Evolutionary conservation across 2,329 filamentous ascomycete genomes (phyloP), one percentile per base, ranked within the genome.

Genomic region (Cytospora piceicola): DNA sequence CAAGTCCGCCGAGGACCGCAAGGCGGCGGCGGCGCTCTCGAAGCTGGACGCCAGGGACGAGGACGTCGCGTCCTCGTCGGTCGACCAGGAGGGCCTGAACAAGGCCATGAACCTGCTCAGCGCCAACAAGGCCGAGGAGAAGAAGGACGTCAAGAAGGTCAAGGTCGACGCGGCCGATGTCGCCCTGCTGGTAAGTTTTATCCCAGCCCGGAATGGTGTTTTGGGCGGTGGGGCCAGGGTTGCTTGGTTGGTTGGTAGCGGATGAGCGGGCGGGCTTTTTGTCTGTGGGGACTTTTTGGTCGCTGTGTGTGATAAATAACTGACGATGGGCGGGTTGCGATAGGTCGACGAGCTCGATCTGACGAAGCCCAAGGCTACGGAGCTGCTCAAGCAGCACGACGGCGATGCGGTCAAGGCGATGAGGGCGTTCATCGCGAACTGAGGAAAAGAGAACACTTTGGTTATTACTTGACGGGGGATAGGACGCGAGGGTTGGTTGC

Each of bases 91-190:
- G 67, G 91, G 90, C 69, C 83, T 91, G 60, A 87, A 82, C 72
- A 88, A 91, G 74, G 91, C 90, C 30, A 90, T 93, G 83, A 86
- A 88, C 80, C 83, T 83, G 54, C 79, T 93, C 42, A 78, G 77
- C 49, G 76, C 77, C 53, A 61, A 42, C 32, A 74, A 70, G 58
- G 53, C 72, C n/a, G 76, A 75, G 20, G 80, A 80, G 69, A 79
- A 80, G 69, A 82, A 80, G 72, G 77, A 79, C 62, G 71, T 75
- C 12, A 88, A 85, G 78, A 85, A 84, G 73, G 84, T 93, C 73
- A 94, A 94, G 80, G 86, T 94, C 55, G 90, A 93, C 68, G 78
- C 85, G 7, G 87, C 84, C 3, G 90, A 94, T 75, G 89, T 94
- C 6, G 77, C 83, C 5, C 77, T 94, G 58, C 74, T 94, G 75